Evolutionary conservation across 1,284 basidiomycete species (phyloP).

Genomic region (Coriolopsis trogii): DNA sequence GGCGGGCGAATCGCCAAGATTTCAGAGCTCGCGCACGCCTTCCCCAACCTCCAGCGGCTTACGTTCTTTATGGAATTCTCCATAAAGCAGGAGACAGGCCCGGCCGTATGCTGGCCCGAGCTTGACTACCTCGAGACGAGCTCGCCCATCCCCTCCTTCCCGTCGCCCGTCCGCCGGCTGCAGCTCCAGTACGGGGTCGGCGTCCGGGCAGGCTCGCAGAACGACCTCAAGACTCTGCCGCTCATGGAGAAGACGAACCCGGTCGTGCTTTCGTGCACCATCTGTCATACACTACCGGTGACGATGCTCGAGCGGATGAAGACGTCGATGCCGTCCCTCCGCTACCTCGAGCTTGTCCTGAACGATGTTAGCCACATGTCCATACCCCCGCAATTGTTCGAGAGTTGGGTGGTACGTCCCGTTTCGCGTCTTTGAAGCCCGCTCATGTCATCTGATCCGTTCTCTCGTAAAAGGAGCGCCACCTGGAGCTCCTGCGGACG

Average conservation of each 20-base stretch:
- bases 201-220: slow-evolving; percentile 11
- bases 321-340: slow-evolving; percentile 19
- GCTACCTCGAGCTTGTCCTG: slow-evolving; percentile 24
- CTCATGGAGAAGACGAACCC: slow-evolving; percentile 26
- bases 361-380: slow-evolving; percentile 9
- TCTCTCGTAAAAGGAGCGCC: slow-evolving; percentile 15
- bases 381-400: slow-evolving; percentile 13
- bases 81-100: slow-evolving; percentile 25
- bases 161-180: slow-evolving; percentile 26
- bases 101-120: slow-evolving; percentile 23
- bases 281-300: slow-evolving; percentile 13
- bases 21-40: slow-evolving; percentile 24
- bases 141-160: slow-evolving; percentile 25
- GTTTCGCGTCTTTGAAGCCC: background rate
- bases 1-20: slow-evolving; percentile 27
- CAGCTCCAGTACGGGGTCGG: slow-evolving; percentile 26
- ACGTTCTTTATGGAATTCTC: slow-evolving; percentile 29
- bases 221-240: slow-evolving; percentile 24
- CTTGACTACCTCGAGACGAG: slow-evolving; percentile 28
- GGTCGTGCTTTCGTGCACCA: slow-evolving; percentile 23
- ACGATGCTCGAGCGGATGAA: slow-evolving; percentile 23
- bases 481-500: slow-evolving; percentile 22
- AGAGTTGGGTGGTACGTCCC: slow-evolving; percentile 25
- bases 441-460: slow-evolving; percentile 11
- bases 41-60: slow-evolving; percentile 27